Percentiles rank a stretch among this genome's conserved stretches.
Evolutionary conservation across 805 yeast species (phyloP).

Genomic region (Phaffomyces antillensis): DNA sequence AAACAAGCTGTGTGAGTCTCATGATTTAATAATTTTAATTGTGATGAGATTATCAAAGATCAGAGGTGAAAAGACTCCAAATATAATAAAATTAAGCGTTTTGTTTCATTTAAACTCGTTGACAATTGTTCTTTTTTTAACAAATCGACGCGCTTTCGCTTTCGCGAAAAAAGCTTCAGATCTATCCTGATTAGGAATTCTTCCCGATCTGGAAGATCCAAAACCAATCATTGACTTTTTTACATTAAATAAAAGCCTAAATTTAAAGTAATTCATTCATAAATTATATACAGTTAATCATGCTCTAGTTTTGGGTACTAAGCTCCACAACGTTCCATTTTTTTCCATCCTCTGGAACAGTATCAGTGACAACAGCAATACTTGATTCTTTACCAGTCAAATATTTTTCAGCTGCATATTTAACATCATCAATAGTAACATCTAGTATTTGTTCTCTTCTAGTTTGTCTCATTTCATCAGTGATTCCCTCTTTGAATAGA

Average conservation of each 20-base stretch:
- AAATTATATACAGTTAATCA: neutral
- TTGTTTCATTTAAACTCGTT: neutral
- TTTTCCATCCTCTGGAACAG: slow-evolving; percentile 6
- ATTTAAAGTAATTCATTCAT: too few species aligned
- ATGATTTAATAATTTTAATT: slow-evolving; percentile 2
- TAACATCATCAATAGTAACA: slow-evolving; percentile 55
- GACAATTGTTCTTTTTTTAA: slow-evolving; percentile 2
- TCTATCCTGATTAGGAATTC: neutral
- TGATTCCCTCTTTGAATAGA: slow-evolving; percentile 59
- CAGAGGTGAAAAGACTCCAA: too few species aligned
- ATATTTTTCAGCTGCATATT: slow-evolving; percentile 61
- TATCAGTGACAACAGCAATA: slow-evolving; percentile 41
- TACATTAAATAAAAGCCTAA: too few species aligned
- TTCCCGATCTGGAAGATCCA: neutral
- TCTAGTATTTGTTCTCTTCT: slow-evolving; percentile 71
- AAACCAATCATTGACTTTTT: too few species aligned
- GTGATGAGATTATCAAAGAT: neutral
- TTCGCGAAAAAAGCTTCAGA: neutral
- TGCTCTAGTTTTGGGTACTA: neutral
- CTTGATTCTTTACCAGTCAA: slow-evolving; percentile 28
- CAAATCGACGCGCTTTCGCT: slow-evolving; percentile 1
- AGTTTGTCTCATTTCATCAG: slow-evolving; percentile 70
- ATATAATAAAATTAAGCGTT: too few species aligned
- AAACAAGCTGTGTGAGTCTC: slow-evolving; percentile 8
- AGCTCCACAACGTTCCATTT: slow-evolving; percentile 20